Percentiles rank a stretch among this genome's conserved stretches.
These are phyloP conservation scores for Starmerella potacharoeniae DNA, from an alignment of 805 yeast species.

Conservation along the genomic window DNA sequence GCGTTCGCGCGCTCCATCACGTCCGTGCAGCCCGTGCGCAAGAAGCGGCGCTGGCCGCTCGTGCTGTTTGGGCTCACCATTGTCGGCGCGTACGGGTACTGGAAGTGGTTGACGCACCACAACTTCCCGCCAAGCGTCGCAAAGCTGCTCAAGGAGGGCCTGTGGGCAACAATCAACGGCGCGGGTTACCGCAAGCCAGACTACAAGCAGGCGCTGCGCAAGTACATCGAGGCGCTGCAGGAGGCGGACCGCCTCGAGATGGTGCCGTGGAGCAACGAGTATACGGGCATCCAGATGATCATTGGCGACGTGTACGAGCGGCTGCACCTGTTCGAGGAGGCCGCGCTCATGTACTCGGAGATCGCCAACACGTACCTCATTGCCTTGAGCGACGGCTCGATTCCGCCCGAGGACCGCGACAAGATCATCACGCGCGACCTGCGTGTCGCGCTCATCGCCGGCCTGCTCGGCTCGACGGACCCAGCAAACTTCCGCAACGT, in stretches of 20 bases:
- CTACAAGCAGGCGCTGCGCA: constrained; percentile 54
- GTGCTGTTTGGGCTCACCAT: constrained; percentile 8
- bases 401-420: constrained; percentile 37
- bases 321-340: constrained; percentile 49
- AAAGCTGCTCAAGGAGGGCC: constrained; percentile 54
- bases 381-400: constrained; percentile 39
- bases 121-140: constrained; percentile 54
- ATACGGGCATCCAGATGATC: constrained; percentile 82
- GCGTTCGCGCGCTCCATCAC: constrained; percentile 5
- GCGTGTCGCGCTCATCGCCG: constrained; percentile 54
- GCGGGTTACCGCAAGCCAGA: constrained; percentile 40
- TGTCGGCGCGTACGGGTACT: constrained; percentile 17
- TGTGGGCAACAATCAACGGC: constrained; percentile 73
- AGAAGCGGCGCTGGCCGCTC: constrained; percentile 13
- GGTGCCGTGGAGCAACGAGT: constrained; percentile 58
- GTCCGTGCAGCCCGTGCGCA: constrained; percentile 12
- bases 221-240: constrained; percentile 63
- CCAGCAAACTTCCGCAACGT: constrained; percentile 10
- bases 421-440: constrained; percentile 60
- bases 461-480: constrained; percentile 31
- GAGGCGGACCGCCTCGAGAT: constrained; percentile 46
- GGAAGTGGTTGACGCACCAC: constrained; percentile 26
- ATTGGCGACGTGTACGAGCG: constrained; percentile 79
- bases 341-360: constrained; percentile 56
- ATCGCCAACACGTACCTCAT: constrained; percentile 42